Evolutionary conservation across 345 rosid species (phyloP).

Genomic region (Aegle marmelos): DNA sequence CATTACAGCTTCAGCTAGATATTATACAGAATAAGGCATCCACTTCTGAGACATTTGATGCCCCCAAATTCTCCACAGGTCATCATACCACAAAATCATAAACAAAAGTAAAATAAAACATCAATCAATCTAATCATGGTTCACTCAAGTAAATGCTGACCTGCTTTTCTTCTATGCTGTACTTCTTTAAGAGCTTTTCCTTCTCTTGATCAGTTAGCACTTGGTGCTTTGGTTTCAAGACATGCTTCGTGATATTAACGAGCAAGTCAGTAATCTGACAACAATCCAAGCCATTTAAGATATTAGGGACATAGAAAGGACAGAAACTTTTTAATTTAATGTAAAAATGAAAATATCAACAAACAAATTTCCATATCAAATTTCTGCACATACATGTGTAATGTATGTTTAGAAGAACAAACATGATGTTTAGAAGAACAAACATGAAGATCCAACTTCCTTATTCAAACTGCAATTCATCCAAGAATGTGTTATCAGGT

Average conservation of each 20-base stretch:
- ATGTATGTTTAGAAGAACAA: background rate
- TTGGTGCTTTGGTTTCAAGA: conserved; percentile 64
- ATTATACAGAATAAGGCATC: background rate
- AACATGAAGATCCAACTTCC: background rate
- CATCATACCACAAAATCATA: background rate
- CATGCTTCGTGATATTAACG: conserved; percentile 82
- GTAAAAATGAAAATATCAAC: background rate
- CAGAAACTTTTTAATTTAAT: background rate
- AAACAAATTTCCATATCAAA: background rate
- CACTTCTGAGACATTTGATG: background rate
- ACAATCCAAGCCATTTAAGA: conserved; percentile 5
- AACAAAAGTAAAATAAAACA: conserved; percentile 3
- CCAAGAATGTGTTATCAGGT: too few relatives aligned
- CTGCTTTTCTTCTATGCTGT: conserved; percentile 81
- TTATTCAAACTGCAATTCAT: background rate
- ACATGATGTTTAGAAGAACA: background rate
- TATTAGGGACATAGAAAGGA: background rate
- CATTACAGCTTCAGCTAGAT: background rate
- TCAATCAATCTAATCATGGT: background rate
- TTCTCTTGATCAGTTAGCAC: conserved; percentile 66
- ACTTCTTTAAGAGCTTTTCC: conserved; percentile 53
- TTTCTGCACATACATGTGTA: background rate
- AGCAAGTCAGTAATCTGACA: conserved; percentile 69
- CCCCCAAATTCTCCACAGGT: background rate
- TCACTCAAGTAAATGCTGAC: conserved; percentile 32